Conservation (phyloP, 176 grass and related monocot species). For the Oryza meridionalis region DNA sequence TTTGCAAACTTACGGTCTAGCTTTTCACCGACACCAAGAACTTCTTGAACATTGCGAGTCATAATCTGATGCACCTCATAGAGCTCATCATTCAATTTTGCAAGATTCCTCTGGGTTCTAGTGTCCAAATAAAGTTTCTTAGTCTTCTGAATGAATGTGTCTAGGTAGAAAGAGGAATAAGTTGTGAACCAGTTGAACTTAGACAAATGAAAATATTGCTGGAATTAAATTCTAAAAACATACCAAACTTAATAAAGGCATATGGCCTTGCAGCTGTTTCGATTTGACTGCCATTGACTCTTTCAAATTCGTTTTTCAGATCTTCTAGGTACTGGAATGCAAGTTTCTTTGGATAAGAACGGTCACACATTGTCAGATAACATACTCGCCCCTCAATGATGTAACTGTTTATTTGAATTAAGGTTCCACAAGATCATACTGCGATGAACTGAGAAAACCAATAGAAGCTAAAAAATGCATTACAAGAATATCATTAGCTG, state of each 20-base stretch:
- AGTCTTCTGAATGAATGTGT: constrained; percentile 99
- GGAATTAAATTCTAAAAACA: constrained; percentile 23
- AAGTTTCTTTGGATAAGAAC: constrained; percentile 97
- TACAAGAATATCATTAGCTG: background rate
- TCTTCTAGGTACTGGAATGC: constrained; percentile 97
- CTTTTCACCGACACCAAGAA: constrained; percentile 97
- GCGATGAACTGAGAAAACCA: constrained; percentile 11
- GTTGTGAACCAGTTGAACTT: constrained; percentile 25
- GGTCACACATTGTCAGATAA: constrained; percentile 98
- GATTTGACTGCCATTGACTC: constrained; percentile 86
- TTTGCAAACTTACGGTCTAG: constrained; percentile 74
- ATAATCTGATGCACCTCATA: constrained; percentile 98
- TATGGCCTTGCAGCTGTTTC: constrained; percentile 97
- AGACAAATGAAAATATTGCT: constrained; percentile 17
- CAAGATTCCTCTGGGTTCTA: constrained; percentile 88
- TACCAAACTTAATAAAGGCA: constrained; percentile 99
- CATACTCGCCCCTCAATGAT: constrained; percentile 95
- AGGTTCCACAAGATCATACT: constrained; percentile 32
- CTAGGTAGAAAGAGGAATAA: constrained; percentile 47
- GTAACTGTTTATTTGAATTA: constrained; percentile 63
- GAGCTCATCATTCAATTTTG: constrained; percentile 93
- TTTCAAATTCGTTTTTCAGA: constrained; percentile 97
- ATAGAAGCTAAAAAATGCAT: background rate
- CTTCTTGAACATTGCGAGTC: constrained; percentile 97
- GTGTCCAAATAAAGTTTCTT: constrained; percentile 97